A percentile compares a stretch with the other conserved stretches of the same genome.
These are phyloP conservation scores for Entonaema liquescens DNA, from an alignment of 495 filamentous ascomycete genomes.

Conservation along the genomic window DNA sequence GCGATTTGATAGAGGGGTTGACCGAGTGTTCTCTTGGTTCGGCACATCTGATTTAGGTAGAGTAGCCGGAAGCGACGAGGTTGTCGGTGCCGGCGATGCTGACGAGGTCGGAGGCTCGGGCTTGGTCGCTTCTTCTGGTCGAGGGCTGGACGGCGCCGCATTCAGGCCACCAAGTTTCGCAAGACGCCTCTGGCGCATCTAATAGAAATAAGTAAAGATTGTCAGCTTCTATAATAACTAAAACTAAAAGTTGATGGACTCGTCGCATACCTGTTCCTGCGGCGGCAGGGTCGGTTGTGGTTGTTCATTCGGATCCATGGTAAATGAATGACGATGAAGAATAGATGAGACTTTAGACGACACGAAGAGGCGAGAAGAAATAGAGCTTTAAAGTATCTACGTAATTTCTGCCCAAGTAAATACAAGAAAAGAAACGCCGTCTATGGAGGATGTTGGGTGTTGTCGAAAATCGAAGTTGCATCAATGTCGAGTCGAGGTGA, in stretches of 20 bases:
- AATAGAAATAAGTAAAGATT: conserved; percentile 1
- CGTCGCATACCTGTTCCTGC: conserved; percentile 42
- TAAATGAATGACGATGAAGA: neutral
- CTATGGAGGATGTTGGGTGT: neutral
- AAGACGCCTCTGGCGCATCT: conserved; percentile 77
- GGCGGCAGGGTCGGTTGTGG: conserved; percentile 39
- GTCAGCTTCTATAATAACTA: neutral
- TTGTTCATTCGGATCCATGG: conserved; percentile 43
- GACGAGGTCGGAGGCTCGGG: conserved; percentile 31
- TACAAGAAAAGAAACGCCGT: neutral
- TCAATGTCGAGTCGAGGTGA: neutral
- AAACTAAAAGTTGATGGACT: neutral
- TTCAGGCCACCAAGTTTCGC: conserved; percentile 63
- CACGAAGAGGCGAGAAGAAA: neutral
- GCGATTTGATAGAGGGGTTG: conserved; percentile 17
- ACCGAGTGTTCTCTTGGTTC: conserved; percentile 14
- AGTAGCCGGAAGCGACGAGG: conserved; percentile 28
- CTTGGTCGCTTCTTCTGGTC: conserved; percentile 26
- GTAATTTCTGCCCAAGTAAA: neutral
- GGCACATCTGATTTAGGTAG: conserved; percentile 5
- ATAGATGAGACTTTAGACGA: neutral
- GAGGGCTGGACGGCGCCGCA: conserved; percentile 17
- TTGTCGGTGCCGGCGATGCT: neutral
- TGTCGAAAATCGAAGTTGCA: neutral
- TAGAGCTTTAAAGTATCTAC: neutral